phyloP scores from a whole-genome alignment of 768 basidiomycete species.

The Pulveroboletus frians region DNA sequence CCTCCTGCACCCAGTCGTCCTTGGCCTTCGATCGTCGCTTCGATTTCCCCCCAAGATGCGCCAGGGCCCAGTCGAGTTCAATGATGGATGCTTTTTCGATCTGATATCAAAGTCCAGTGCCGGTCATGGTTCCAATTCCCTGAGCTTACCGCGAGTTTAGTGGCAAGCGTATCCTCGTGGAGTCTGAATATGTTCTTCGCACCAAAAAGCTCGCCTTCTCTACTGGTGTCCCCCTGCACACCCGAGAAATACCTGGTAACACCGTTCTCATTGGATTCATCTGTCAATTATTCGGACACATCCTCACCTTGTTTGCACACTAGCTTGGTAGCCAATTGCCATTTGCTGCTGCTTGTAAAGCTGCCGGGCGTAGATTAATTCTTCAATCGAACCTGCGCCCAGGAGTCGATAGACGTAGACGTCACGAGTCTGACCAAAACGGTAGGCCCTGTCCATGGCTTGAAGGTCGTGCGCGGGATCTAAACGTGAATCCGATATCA shows the following conservation, averaged over 20 bases:
- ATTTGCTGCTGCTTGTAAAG: conserved; percentile 93
- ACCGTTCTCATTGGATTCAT: not conserved
- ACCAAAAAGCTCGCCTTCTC: conserved; percentile 82
- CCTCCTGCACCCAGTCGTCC: conserved; percentile 41
- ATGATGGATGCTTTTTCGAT: conserved; percentile 72
- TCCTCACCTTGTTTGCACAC: conserved; percentile 68
- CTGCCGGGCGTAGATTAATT: conserved; percentile 83
- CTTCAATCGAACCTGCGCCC: conserved; percentile 83
- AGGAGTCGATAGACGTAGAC: conserved; percentile 80
- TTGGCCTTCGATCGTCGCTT: conserved; percentile 29
- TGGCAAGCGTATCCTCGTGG: conserved; percentile 63
- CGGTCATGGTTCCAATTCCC: not conserved
- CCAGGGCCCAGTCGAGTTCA: conserved; percentile 78
- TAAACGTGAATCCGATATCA: conserved; percentile 27
- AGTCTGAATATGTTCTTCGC: conserved; percentile 81
- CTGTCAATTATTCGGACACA: not conserved
- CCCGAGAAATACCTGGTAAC: conserved; percentile 67
- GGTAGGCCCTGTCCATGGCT: conserved; percentile 83
- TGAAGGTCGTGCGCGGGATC: conserved; percentile 95
- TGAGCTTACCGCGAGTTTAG: conserved; percentile 61
- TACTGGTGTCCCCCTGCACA: conserved; percentile 68
- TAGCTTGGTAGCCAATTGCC: conserved; percentile 84
- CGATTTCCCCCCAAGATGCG: conserved; percentile 50
- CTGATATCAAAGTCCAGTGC: conserved; percentile 32
- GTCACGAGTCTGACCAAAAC: conserved; percentile 82